Evolutionary conservation across 768 basidiomycete genomes (phyloP), one percentile per base, ranked within the genome.

Genomic region (Gymnopilus dilepis): DNA sequence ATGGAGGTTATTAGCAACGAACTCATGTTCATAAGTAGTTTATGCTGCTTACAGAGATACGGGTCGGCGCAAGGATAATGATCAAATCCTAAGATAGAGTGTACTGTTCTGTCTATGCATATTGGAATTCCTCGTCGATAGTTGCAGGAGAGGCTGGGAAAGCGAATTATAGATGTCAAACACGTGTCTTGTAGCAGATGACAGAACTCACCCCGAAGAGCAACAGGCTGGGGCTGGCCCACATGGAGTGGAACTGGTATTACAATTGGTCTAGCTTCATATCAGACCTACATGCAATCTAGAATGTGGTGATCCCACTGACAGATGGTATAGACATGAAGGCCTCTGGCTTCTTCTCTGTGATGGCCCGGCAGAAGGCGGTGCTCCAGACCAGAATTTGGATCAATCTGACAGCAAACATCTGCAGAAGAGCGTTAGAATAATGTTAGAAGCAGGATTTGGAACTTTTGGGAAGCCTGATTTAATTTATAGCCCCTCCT

Each of bases 141-240:
- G 34, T 33, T 34, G 33, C 51, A 53, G 8, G 9, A 1, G 22
- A 53, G 15, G 5, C 48, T 51, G 48, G 6, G n/a, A n/a, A n/a
- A n/a, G n/a, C n/a, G n/a, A n/a, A n/a, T n/a, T n/a, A n/a, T n/a
- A n/a, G n/a, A n/a, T n/a, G n/a, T n/a, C n/a, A n/a, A n/a, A n/a
- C n/a, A n/a, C n/a, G n/a, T n/a, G 12, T 31, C 12, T 7, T 9
- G 28, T 4, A 51, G 1, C 13, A 51, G n/a, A 17, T 30, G 26
- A 51, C n/a, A 17, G 24, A 26, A 50, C 43, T 37, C 1, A 58
- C 57, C 45, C 57, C 9, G 57, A 21, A 7, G 33, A 7, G 30
- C 57, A 58, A 31, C 57, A 58, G 9, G 42, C 21, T 13, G n/a
- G n/a, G n/a, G 47, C 57, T 6, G 57, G 57, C 24, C 57, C 45